These are phyloP conservation scores for Chlorociboria aeruginascens DNA, from an alignment of 495 filamentous ascomycete genomes.

Conservation along the genomic window DNA sequence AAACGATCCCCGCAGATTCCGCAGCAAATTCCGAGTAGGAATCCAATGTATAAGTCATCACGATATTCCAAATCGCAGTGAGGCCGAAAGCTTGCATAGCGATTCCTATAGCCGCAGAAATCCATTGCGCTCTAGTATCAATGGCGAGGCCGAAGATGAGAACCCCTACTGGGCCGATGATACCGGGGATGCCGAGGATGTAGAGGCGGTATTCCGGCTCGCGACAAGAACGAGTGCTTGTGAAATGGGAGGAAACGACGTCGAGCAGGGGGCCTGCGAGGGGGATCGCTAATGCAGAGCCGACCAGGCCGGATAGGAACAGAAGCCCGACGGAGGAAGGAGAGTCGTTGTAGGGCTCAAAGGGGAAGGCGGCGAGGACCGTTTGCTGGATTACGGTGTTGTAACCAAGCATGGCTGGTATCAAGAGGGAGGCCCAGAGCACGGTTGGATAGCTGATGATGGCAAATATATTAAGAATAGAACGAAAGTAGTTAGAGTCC, in stretches of 20 bases:
- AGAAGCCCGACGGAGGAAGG: background rate
- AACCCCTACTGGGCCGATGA: constrained; percentile 2
- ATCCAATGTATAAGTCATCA: constrained; percentile 3
- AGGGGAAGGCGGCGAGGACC: background rate
- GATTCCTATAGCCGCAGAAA: background rate
- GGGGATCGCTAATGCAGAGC: background rate
- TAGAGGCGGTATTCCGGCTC: constrained; percentile 4
- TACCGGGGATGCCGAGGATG: background rate
- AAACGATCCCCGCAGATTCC: background rate
- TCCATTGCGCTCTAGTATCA: background rate
- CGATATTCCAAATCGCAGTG: background rate
- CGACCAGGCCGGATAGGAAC: constrained; percentile 1
- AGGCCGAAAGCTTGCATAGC: constrained; percentile 3
- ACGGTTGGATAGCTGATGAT: background rate
- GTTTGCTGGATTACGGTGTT: background rate
- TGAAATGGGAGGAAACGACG: background rate
- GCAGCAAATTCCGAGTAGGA: background rate
- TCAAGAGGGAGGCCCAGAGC: background rate
- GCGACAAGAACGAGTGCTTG: background rate
- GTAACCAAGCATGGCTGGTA: background rate
- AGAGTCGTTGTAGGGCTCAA: background rate
- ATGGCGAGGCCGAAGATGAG: background rate
- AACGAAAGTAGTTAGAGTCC: background rate
- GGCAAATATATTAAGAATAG: background rate
- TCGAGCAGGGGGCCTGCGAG: constrained; percentile 3